Evolutionary conservation across 768 basidiomycete species (phyloP).

Genomic region (Coprinopsis strossmayeri): DNA sequence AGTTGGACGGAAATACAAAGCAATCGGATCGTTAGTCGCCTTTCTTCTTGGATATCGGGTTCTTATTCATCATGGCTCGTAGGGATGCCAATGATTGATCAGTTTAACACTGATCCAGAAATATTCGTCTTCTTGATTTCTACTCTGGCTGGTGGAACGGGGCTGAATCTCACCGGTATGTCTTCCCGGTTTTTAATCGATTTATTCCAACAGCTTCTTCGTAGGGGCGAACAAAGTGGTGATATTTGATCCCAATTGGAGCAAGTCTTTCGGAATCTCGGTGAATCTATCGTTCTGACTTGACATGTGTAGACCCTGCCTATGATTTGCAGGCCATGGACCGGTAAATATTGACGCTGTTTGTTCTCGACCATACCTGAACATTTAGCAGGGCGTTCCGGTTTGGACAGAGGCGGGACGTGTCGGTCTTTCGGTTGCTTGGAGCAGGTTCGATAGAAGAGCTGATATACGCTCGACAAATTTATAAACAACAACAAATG

Average conservation of each 20-base stretch:
- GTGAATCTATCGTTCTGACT: neutral
- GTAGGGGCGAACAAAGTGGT: slow-evolving; percentile 88
- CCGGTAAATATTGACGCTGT: slow-evolving; percentile 31
- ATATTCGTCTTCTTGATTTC: slow-evolving; percentile 84
- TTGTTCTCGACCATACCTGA: no score
- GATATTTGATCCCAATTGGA: slow-evolving; percentile 96
- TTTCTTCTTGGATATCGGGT: neutral
- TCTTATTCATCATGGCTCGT: slow-evolving; percentile 4
- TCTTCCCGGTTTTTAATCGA: neutral
- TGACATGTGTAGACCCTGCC: slow-evolving; percentile 66
- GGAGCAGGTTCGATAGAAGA: slow-evolving; percentile 88
- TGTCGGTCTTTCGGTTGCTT: slow-evolving; percentile 75
- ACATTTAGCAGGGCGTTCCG: slow-evolving; percentile 54
- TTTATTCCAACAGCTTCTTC: neutral
- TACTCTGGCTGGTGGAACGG: slow-evolving; percentile 87
- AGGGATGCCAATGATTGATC: slow-evolving; percentile 86
- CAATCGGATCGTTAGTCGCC: slow-evolving; percentile 54
- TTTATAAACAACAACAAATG: slow-evolving; percentile 94
- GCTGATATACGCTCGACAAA: slow-evolving; percentile 80
- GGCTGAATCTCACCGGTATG: slow-evolving; percentile 70
- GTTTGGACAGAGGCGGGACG: slow-evolving; percentile 83
- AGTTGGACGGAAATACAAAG: slow-evolving; percentile 74
- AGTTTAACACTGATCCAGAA: slow-evolving; percentile 68
- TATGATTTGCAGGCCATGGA: slow-evolving; percentile 94
- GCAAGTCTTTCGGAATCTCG: slow-evolving; percentile 39